These are phyloP conservation scores for Xylaria acuta DNA, from an alignment of 495 filamentous ascomycete species.

Conservation along the genomic window DNA sequence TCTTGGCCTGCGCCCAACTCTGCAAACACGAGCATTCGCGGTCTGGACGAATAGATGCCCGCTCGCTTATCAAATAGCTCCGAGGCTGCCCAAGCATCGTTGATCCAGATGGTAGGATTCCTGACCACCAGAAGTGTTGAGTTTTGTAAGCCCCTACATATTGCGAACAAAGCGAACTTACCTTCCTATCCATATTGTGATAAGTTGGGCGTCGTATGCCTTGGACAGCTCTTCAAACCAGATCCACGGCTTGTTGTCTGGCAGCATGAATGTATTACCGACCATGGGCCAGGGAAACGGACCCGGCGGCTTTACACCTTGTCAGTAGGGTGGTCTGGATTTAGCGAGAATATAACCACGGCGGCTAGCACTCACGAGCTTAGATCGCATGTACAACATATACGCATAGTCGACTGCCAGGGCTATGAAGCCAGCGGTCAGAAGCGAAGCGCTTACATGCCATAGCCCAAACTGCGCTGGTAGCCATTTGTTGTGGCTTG, in stretches of 20 bases:
- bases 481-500: neutral
- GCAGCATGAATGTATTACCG: constrained; percentile 65
- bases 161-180: constrained; percentile 26
- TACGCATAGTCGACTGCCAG: constrained; percentile 54
- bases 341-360: neutral
- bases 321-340: neutral
- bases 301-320: constrained; percentile 57
- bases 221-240: constrained; percentile 67
- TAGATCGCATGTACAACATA: constrained; percentile 56
- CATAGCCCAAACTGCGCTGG: constrained; percentile 28
- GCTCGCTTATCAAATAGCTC: constrained; percentile 64
- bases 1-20: constrained; percentile 65
- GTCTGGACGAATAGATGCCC: constrained; percentile 60
- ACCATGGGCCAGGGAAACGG: constrained; percentile 57
- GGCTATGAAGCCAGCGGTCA: constrained; percentile 39
- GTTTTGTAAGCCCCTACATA: neutral
- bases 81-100: constrained; percentile 66
- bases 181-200: constrained; percentile 70
- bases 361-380: constrained; percentile 40
- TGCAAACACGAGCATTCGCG: constrained; percentile 63
- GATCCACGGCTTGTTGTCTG: constrained; percentile 68
- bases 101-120: constrained; percentile 69
- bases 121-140: constrained; percentile 32
- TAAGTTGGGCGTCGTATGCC: constrained; percentile 56
- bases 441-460: constrained; percentile 30